Evolutionary conservation across 2,329 filamentous ascomycete genomes (phyloP).

Genomic region (Fusarium acutatum): DNA sequence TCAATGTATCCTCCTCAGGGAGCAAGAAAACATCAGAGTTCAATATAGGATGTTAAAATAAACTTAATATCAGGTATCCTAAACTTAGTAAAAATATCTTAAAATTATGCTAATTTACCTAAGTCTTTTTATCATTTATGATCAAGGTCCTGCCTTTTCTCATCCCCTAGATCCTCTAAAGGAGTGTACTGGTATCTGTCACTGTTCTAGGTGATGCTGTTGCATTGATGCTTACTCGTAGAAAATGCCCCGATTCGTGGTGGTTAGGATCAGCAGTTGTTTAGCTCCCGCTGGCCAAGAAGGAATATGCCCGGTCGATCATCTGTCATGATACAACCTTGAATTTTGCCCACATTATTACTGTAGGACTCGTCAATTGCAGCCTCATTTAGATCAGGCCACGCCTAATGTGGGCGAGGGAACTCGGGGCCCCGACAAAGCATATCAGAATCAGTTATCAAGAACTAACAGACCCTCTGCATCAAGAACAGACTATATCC

Average conservation of each 20-base stretch:
- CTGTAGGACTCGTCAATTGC: not conserved
- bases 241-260: not conserved
- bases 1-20: not conserved
- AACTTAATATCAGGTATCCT: too few relatives aligned
- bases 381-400: not conserved
- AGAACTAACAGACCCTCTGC: too few relatives aligned
- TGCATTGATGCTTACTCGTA: not conserved
- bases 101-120: too few relatives aligned
- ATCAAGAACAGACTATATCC: too few relatives aligned
- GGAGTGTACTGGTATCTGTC: not conserved
- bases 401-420: too few relatives aligned
- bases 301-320: not conserved
- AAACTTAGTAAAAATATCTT: too few relatives aligned
- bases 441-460: too few relatives aligned
- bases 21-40: too few relatives aligned
- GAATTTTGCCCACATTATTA: not conserved
- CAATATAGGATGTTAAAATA: too few relatives aligned
- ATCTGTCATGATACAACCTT: not conserved
- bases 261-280: not conserved
- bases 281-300: not conserved
- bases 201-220: not conserved
- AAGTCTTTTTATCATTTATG: too few relatives aligned
- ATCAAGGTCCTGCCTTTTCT: too few relatives aligned
- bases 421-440: too few relatives aligned
- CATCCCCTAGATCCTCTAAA: not conserved